A percentile compares a stretch with the other conserved stretches of the same genome.
phyloP scores from a whole-genome alignment of 345 rosid species.

The Xanthoceras sorbifolium region DNA sequence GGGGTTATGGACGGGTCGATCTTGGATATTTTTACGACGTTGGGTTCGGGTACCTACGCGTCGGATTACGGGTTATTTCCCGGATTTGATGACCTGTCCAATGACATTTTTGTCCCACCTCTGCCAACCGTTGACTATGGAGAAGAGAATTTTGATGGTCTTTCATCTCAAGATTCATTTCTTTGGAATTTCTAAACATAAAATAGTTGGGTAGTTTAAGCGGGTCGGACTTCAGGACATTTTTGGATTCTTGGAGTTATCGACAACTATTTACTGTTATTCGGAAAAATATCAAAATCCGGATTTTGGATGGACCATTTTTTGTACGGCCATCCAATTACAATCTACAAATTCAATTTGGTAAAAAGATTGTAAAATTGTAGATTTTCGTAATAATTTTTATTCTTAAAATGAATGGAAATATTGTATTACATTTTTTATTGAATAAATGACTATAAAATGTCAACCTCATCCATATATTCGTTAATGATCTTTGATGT shows the following conservation, averaged over 20 bases:
- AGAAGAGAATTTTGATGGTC: constrained; percentile 41
- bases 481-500: neutral
- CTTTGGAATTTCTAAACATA: constrained; percentile 62
- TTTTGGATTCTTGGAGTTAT: constrained; percentile 25
- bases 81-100: constrained; percentile 50
- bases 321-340: constrained; percentile 14
- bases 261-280: neutral
- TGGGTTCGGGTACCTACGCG: constrained; percentile 32
- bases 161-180: constrained; percentile 35
- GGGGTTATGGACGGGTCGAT: constrained; percentile 26
- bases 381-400: neutral
- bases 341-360: neutral
- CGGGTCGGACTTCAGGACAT: constrained; percentile 21
- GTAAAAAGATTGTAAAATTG: neutral
- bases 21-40: constrained; percentile 29
- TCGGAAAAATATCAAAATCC: neutral
- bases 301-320: constrained; percentile 12
- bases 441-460: neutral
- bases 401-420: constrained; percentile 1
- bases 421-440: neutral
- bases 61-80: constrained; percentile 53
- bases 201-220: neutral
- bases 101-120: constrained; percentile 38
- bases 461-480: neutral
- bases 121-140: constrained; percentile 27